Base-by-base conservation (phyloP, 805 yeast species). In the Wickerhamomyces xylosicus region DNA sequence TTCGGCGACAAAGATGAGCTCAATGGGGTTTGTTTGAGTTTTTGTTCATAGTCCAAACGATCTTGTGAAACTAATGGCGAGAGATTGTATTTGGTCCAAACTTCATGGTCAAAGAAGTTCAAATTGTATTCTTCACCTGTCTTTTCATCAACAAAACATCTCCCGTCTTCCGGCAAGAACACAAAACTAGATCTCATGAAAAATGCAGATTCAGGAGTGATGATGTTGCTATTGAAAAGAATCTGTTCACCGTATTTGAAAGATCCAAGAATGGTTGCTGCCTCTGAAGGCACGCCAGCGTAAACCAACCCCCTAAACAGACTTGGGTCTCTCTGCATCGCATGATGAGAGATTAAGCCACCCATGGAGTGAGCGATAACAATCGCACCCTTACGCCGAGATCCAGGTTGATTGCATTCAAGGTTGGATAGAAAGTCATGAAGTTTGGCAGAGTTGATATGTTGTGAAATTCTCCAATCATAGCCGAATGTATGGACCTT, bases 281-380 rank as follows among this genome's bases (percentile, higher is more conserved):
- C 86, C 52, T 83, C 85, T 18, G 79, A 66, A 3, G 97, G 97
- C 0, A 77, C 71, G 2, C 96, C 97, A 13, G 75, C 90, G 52
- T 86, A 89, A 2, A 89, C 58, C 1, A 89, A 48, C 2, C 92
- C 90, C 43, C 89, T 66, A 50, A 89, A 71, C 33, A 86, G 57
- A 13, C 71, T 61, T 0, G 95, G 87, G 42, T 75, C 71, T 37
- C 63, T 62, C 39, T 80, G 82, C 67, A 89, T 63, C 0, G 82
- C 85, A 40, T 81, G 79, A 53, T 86, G 95, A 0, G 95, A 77
- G 6, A 89, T 71, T 27, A 89, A 54, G 0, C 97, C 97, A 38
- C 97, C 97, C 96, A 89, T 87, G 0, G 95, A 86, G 57, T 89
- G 97, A 0, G 92, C 92, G 38, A 89, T 74, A 1, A 89, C 75